Evolutionary conservation across 2,329 filamentous ascomycete species (phyloP), one percentile per base, ranked within the genome.

Genomic region (Penicillium corylophilum): DNA sequence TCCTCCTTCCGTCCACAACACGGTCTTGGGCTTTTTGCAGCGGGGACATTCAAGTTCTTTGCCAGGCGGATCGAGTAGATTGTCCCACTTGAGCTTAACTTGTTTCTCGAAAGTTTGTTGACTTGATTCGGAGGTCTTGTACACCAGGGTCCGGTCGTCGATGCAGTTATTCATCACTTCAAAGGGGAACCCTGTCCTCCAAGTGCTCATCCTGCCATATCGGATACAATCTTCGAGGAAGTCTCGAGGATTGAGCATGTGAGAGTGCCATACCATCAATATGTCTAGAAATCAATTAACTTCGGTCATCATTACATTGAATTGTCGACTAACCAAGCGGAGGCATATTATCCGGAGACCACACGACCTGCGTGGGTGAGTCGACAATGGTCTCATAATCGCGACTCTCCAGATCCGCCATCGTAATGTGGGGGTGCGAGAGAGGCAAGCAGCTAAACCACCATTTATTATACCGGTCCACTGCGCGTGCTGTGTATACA

Each of bases 401-500:
- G 1, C 3, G 1, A 16, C 15, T 23, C 22, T 54, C 50, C 15
- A 60, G 9, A 35, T 59, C 55, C 5, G n/a, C 12, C 15, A 56
- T 50, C 13, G 55, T 59, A 4, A 47, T 44, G 22, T 13, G 43
- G 24, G 39, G 44, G 15, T 51, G 53, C 31, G 59, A 63, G 20
- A 23, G 39, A 3, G 61, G 61, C 6, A 63, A 44, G 16, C 55
- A 54, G n/a, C 35, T 24, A 15, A 48, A 46, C 57, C 59, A 87
- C 87, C 87, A 90, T 0, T 69, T 68, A 53, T 82, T 77, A 59
- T 88, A 90, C 4, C 87, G 78, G 44, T 85, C 80, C 0, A 82
- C 85, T 0, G 87, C 87, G 36, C 84, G 79, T 1, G 84, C 80
- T 9, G 89, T 77, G 60, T 82, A 89, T n/a, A 89, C 64, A 0